These are phyloP conservation scores for Neonothopanus nambi DNA, from an alignment of 1,284 basidiomycete genomes.

Conservation along the genomic window DNA sequence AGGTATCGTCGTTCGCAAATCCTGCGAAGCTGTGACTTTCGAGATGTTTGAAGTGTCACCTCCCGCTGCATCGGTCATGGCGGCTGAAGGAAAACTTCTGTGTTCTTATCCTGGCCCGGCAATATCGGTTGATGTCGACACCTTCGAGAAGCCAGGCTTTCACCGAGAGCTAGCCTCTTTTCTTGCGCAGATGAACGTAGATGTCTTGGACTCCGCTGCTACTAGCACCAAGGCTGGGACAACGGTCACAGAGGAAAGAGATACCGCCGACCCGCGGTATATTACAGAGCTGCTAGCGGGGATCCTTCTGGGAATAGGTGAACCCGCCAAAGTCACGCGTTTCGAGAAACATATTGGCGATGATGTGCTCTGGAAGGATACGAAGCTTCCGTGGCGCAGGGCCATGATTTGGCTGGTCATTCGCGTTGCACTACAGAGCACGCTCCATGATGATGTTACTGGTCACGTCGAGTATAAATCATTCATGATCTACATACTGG, in stretches of 20 bases:
- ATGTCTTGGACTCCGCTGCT: no score
- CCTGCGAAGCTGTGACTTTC: slow-evolving; percentile 26
- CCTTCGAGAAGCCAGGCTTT: slow-evolving; percentile 21
- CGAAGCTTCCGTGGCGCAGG: slow-evolving; percentile 39
- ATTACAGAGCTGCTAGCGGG: no score
- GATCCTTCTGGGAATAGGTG: slow-evolving; percentile 36
- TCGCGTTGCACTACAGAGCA: no score
- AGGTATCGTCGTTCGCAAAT: slow-evolving; percentile 37
- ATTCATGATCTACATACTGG: slow-evolving; percentile 45
- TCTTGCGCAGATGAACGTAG: no score
- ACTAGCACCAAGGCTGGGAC: no score
- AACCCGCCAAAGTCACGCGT: slow-evolving; percentile 24
- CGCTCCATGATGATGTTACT: no score
- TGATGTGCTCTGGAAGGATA: slow-evolving; percentile 42
- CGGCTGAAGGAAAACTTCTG: slow-evolving; percentile 36
- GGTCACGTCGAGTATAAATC: no score
- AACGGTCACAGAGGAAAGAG: no score
- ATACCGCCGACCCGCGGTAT: no score
- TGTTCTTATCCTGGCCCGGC: slow-evolving; percentile 33
- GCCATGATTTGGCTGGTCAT: no score
- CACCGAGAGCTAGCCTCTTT: no score
- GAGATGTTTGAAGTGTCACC: slow-evolving; percentile 45
- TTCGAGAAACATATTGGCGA: slow-evolving; percentile 41
- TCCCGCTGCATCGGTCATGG: slow-evolving; percentile 32
- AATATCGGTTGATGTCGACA: slow-evolving; percentile 20